These are phyloP conservation scores for Leccinum variicolor DNA, from an alignment of 768 basidiomycete genomes.

Conservation along the genomic window DNA sequence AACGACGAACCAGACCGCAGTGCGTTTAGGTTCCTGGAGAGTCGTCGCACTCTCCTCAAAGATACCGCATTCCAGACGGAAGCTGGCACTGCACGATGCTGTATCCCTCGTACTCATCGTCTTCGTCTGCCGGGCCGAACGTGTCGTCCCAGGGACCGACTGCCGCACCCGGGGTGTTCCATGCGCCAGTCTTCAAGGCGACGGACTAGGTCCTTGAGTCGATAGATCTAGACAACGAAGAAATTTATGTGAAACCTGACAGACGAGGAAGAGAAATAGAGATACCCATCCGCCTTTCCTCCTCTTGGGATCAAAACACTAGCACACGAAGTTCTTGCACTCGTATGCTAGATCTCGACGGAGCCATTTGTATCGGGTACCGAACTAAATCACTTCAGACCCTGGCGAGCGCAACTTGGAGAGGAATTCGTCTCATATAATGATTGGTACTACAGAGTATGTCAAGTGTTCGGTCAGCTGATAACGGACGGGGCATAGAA, in stretches of 20 bases:
- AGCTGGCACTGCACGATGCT: background rate
- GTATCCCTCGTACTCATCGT: slow-evolving; percentile 1
- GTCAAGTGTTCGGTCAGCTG: background rate
- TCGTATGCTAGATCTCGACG: slow-evolving; percentile 12
- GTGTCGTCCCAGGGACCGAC: slow-evolving; percentile 15
- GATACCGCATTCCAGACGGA: background rate
- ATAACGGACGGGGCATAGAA: background rate
- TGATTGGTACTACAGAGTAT: background rate
- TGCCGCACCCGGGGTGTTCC: slow-evolving; percentile 9
- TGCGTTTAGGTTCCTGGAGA: background rate
- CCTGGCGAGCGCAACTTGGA: slow-evolving; percentile 21
- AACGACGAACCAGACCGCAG: background rate
- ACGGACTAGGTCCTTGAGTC: slow-evolving; percentile 4
- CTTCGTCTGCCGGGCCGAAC: slow-evolving; percentile 10
- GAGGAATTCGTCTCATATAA: slow-evolving; percentile 11
- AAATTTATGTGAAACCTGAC: background rate
- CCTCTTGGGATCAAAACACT: slow-evolving; percentile 3
- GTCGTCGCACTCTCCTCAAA: background rate
- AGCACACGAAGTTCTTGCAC: slow-evolving; percentile 7
- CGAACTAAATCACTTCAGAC: slow-evolving; percentile 21
- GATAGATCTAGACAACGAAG: slow-evolving; percentile 1
- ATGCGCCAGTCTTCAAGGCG: slow-evolving; percentile 10
- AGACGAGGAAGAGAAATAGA: background rate
- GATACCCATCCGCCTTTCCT: slow-evolving; percentile 3
- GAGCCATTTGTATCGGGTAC: slow-evolving; percentile 14